Evolutionary conservation across 805 yeast genomes (phyloP), one percentile per base, ranked within the genome.

Genomic region (Hanseniaspora lindneri): DNA sequence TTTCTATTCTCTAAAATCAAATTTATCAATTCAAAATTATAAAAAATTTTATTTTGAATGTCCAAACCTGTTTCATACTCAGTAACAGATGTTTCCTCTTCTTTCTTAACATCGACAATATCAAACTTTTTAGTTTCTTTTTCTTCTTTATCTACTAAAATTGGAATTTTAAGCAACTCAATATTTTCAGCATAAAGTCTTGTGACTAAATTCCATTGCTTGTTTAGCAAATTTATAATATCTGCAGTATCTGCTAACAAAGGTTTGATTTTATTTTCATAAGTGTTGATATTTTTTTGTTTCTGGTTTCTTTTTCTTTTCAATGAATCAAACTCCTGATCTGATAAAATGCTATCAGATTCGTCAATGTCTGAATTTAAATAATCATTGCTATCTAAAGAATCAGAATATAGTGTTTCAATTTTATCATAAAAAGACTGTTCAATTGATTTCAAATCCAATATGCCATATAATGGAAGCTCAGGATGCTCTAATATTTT

Each of bases 41-140:
- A 70, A 35, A 76, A 75, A 0, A 80, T 80, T 51, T 73, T 70
- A 51, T 82, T 94, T 61, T 89, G 97, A 41, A 75, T 79, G 36
- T 76, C 75, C 42, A 89, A 66, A 0, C 94, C 79, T 4, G 72
- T 73, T 11, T 76, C 79, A 61, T 88, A 92, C 57, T 87, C 96
- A 43, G 77, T 82, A 13, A 88, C 87, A 46, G 55, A 56, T 13
- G 52, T 51, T 21, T 51, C 49, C 41, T 57, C 59, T 11, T 57
- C 56, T 25, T 54, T 61, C 2, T 44, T 54, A 13, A 54, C 61
- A 13, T 19, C 25, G 20, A 29, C 32, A 3, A 49, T 53, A 7
- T 52, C 47, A 8, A 48, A 50, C 28, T 44, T 51, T 1, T 56
- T 30, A 17, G 11, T 3, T 17, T 23, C 25, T 9, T 6, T 10